Evolutionary conservation across 2,329 filamentous ascomycete genomes (phyloP), one percentile per base, ranked within the genome.

Genomic region (Arthrobotrys sphaeroides): DNA sequence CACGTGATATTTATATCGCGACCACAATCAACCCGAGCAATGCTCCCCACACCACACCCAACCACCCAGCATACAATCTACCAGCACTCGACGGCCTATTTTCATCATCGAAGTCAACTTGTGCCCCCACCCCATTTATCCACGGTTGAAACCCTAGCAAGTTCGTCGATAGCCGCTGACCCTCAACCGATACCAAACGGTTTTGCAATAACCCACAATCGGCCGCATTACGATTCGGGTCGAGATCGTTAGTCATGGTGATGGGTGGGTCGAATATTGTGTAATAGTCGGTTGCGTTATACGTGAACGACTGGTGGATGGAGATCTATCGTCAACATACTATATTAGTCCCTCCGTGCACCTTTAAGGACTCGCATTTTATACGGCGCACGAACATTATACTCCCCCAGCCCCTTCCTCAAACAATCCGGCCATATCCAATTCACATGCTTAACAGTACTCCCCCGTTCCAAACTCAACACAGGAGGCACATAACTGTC

Each of bases 211-310:
- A 79, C 64, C 86, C 85, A 78, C 88, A 89, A 16, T 83, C 82
- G 0, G 84, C 83, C n/a, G 85, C 83, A 70, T 81, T 79, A 20
- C 81, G 81, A 18, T 80, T 79, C 31, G 82, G 80, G 6, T 83
- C 80, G 77, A 92, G 91, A 40, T 83, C 84, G 81, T 92, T 92
- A 4, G 89, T 90, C 38, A 91, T 86, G 2, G 86, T 85, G 78
- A 92, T 89, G 16, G 90, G 90, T 10, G 91, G 82, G 78, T 92
- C 88, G 78, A 91, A 91, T 64, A 92, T 87, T 6, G 89, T 91
- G 81, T 91, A 91, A 78, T 88, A 85, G 51, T 90, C 84, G 1
- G 85, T 84, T 10, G 84, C 86, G 80, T 91, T 90, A 66, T 91
- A 84, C 10, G 88, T 86, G 81, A 90, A 92, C 79, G 86, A 89